phyloP scores from a whole-genome alignment of 2,329 filamentous ascomycete genomes.

The Verticillium klebahnii region DNA sequence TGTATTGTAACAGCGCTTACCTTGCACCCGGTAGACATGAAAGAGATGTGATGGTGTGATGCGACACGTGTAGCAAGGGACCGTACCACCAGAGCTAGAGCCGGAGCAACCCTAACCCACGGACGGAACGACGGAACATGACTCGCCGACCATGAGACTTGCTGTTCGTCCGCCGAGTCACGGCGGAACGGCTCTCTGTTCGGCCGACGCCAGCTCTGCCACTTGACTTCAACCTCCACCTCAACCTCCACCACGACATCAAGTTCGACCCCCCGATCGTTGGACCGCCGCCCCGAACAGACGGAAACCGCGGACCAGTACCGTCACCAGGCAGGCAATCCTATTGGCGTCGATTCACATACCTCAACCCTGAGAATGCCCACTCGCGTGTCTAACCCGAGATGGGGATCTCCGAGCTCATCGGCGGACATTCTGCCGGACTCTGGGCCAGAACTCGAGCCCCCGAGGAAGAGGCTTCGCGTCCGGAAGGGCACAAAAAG shows the following conservation, averaged over 20 bases:
- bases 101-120: not conserved
- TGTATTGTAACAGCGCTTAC: no score
- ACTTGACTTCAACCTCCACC: no score
- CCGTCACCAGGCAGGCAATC: no score
- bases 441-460: not conserved
- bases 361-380: not conserved
- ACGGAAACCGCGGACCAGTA: no score
- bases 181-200: not conserved
- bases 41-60: not conserved
- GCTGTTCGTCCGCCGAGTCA: not conserved
- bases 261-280: not conserved
- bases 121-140: not conserved
- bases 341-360: no score
- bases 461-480: conserved; percentile 27
- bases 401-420: not conserved
- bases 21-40: no score
- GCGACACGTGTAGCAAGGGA: no score
- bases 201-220: no score
- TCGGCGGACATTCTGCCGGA: not conserved
- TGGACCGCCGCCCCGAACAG: not conserved
- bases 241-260: not conserved
- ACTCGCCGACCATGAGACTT: not conserved
- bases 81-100: no score
- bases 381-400: no score
- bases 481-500: conserved; percentile 52